phyloP scores from a whole-genome alignment of 148 eudicot genomes.

The Bassia scoparia region DNA sequence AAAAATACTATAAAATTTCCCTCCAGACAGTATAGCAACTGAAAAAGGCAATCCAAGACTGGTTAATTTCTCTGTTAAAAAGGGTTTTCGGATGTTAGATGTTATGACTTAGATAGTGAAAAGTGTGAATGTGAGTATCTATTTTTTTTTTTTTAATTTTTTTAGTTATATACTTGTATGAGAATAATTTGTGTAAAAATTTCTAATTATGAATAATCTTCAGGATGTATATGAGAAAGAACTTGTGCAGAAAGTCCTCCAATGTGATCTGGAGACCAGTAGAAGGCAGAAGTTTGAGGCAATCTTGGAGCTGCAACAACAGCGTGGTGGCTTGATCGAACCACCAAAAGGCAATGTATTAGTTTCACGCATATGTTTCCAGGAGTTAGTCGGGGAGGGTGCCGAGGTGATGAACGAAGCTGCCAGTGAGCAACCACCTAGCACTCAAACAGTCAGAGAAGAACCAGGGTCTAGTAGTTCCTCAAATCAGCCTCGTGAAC shows the following conservation, averaged over 20 bases:
- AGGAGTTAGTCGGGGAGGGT: constrained; percentile 35
- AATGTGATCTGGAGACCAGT: constrained; percentile 52
- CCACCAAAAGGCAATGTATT: constrained; percentile 59
- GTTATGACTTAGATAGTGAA: too few relatives aligned
- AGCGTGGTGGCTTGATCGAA: constrained; percentile 72
- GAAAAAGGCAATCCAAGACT: not conserved
- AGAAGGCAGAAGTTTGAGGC: constrained; percentile 68
- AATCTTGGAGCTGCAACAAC: constrained; percentile 58
- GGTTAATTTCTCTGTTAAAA: not conserved
- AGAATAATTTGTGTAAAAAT: not conserved
- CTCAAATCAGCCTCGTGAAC: constrained; percentile 23
- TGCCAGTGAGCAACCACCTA: constrained; percentile 23
- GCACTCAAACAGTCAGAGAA: constrained; percentile 18
- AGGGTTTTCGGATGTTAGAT: too few relatives aligned
- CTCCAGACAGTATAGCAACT: not conserved
- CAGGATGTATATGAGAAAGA: constrained; percentile 38
- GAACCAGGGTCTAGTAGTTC: constrained; percentile 34
- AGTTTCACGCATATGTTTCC: constrained; percentile 54
- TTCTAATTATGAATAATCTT: constrained; percentile 2
- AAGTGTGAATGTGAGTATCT: not conserved
- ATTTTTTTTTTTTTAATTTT: too few relatives aligned
- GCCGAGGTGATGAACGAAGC: constrained; percentile 26
- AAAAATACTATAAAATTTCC: not conserved
- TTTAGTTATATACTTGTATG: not conserved
- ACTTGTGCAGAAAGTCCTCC: constrained; percentile 40